Conservation (phyloP, 148 eudicot species). For the Dysphania ambrosioides region DNA sequence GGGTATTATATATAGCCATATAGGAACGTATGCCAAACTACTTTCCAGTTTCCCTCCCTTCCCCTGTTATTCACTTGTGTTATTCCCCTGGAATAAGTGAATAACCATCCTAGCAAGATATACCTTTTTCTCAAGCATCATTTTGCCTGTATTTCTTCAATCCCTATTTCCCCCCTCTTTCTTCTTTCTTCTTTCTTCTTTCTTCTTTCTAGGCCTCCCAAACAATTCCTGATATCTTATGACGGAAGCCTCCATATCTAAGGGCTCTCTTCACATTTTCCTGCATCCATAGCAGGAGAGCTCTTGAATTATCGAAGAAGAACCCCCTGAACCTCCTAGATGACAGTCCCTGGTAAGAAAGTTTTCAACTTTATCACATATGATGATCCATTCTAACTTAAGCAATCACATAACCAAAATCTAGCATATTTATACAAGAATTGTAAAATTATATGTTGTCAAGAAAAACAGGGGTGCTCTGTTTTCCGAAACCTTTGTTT, state of each 20-base stretch:
- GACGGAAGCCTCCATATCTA: conserved; percentile 6
- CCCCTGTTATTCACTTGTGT: conserved; percentile 21
- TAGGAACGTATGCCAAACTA: conserved; percentile 25
- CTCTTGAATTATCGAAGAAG: conserved; percentile 24
- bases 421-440: background rate
- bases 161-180: no score
- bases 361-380: background rate
- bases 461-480: conserved; percentile 17
- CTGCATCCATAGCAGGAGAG: background rate
- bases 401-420: background rate
- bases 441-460: background rate
- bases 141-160: no score
- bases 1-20: conserved; percentile 29
- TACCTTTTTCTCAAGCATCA: conserved; percentile 25
- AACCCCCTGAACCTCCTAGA: no score
- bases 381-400: no score
- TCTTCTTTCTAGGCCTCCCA: no score
- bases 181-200: no score
- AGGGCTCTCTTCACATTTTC: conserved; percentile 13
- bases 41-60: no score
- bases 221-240: no score
- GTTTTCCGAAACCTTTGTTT: no score
- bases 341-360: conserved; percentile 37
- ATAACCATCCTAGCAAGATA: no score
- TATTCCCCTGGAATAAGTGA: no score